These are phyloP conservation scores for Botrytis cinerea DNA, from an alignment of 2,329 filamentous ascomycete genomes.

Conservation along the genomic window DNA sequence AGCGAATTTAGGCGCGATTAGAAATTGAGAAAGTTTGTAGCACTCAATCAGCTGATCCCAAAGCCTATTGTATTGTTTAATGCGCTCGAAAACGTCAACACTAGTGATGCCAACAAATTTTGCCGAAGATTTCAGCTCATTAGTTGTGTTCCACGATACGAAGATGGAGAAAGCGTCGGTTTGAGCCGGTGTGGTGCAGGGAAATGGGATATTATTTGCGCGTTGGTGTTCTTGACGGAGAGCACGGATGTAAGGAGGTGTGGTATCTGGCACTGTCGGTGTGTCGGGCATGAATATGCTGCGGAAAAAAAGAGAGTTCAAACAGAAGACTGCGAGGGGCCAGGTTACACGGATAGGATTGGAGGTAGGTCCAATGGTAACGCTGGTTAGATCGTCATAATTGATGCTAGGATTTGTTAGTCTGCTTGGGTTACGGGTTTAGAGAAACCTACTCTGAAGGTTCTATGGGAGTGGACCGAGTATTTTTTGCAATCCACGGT, in stretches of 20 bases:
- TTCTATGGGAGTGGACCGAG: neutral
- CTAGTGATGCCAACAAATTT: neutral
- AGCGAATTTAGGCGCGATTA: neutral
- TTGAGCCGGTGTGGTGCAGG: neutral
- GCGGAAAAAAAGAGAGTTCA: slow-evolving; percentile 10
- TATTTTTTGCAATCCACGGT: neutral
- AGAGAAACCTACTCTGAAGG: neutral
- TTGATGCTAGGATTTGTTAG: neutral
- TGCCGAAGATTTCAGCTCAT: neutral
- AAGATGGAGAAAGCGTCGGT: neutral
- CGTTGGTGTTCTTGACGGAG: neutral
- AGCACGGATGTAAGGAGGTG: neutral
- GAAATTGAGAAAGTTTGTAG: neutral
- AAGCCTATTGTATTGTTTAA: neutral
- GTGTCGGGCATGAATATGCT: neutral
- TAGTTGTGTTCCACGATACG: neutral
- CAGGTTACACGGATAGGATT: neutral
- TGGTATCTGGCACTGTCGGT: neutral
- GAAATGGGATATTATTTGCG: neutral
- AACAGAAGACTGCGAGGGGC: neutral
- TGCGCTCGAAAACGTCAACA: neutral
- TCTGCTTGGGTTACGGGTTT: rapidly evolving
- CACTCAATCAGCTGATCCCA: neutral
- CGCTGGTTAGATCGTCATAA: neutral
- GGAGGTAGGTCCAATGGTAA: neutral